A percentile compares a stretch with the other conserved stretches of the same genome.
Evolutionary conservation across 805 yeast genomes (phyloP).

Genomic region (Suhomyces sp.): DNA sequence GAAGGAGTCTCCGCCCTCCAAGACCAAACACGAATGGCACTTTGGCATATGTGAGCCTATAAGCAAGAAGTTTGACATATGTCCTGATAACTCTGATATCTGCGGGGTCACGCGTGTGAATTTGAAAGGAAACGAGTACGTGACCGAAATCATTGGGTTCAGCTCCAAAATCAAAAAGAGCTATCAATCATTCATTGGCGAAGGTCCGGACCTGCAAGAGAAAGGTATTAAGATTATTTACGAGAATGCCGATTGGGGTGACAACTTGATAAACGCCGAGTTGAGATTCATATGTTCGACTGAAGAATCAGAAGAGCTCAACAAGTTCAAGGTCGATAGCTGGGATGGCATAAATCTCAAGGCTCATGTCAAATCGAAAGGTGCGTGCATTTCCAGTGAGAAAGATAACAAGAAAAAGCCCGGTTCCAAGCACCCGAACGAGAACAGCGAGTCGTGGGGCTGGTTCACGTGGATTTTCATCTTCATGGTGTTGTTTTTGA

Average conservation of each 20-base stretch:
- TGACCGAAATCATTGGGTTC: conserved; percentile 63
- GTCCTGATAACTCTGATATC: conserved; percentile 69
- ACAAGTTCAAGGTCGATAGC: conserved; percentile 24
- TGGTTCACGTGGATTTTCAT: conserved; percentile 82
- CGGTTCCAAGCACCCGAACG: conserved; percentile 17
- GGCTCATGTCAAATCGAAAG: conserved; percentile 29
- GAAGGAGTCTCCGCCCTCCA: conserved; percentile 76
- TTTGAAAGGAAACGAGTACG: conserved; percentile 48
- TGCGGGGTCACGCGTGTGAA: conserved; percentile 69
- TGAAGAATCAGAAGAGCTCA: conserved; percentile 15
- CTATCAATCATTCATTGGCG: conserved; percentile 25
- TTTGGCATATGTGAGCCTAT: conserved; percentile 65
- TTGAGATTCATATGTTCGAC: conserved; percentile 48
- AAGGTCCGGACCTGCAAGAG: conserved; percentile 23
- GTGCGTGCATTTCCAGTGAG: conserved; percentile 39
- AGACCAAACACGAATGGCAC: conserved; percentile 60
- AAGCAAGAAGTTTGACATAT: conserved; percentile 41
- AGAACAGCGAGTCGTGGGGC: conserved; percentile 60
- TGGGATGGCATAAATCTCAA: conserved; percentile 38
- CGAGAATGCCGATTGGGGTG: conserved; percentile 71
- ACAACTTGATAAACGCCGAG: conserved; percentile 44
- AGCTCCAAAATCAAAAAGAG: conserved; percentile 38
- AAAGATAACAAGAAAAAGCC: conserved; percentile 23
- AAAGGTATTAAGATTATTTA: conserved; percentile 38
- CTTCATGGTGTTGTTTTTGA: conserved; percentile 62